These are phyloP conservation scores for Biscogniauxia marginata DNA, from an alignment of 2,329 filamentous ascomycete genomes.

Conservation along the genomic window DNA sequence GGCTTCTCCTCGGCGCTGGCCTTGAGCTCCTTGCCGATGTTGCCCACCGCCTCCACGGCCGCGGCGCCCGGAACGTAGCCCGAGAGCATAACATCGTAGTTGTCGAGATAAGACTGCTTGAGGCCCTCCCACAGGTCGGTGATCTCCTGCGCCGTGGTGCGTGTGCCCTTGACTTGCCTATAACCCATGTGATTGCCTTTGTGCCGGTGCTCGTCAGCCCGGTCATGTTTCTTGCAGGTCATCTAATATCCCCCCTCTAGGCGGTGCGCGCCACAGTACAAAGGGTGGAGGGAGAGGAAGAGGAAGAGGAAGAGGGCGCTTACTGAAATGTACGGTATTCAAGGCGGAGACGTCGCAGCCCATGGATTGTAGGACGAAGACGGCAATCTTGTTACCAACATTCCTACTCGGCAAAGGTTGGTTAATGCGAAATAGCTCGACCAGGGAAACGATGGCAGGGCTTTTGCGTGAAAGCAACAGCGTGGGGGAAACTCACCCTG, in stretches of 20 bases:
- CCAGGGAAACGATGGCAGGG: no score
- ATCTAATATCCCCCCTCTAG: not conserved
- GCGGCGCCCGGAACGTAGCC: conserved; percentile 91
- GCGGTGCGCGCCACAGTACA: not conserved
- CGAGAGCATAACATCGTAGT: conserved; percentile 92
- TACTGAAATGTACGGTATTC: conserved; percentile 98
- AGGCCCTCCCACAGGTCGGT: conserved; percentile 81
- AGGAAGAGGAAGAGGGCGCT: conserved; percentile 30
- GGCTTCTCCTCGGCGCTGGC: conserved; percentile 57
- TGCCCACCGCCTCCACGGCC: conserved; percentile 78
- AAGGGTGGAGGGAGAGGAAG: no score
- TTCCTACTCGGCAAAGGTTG: conserved; percentile 58
- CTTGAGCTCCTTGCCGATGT: conserved; percentile 79
- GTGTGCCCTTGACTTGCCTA: conserved; percentile 80
- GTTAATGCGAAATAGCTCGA: conserved; percentile 23
- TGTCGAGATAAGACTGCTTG: conserved; percentile 76
- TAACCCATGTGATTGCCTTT: conserved; percentile 95
- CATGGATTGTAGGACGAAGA: conserved; percentile 88
- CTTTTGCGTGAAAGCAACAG: conserved; percentile 8
- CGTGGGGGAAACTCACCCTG: conserved; percentile 57
- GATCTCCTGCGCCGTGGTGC: conserved; percentile 79
- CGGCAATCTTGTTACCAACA: conserved; percentile 97
- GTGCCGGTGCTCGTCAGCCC: conserved; percentile 7
- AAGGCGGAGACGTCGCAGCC: conserved; percentile 92
- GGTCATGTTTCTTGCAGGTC: not conserved